phyloP scores from a whole-genome alignment of 495 filamentous ascomycete species.

The Podospora pseudopauciseta region DNA sequence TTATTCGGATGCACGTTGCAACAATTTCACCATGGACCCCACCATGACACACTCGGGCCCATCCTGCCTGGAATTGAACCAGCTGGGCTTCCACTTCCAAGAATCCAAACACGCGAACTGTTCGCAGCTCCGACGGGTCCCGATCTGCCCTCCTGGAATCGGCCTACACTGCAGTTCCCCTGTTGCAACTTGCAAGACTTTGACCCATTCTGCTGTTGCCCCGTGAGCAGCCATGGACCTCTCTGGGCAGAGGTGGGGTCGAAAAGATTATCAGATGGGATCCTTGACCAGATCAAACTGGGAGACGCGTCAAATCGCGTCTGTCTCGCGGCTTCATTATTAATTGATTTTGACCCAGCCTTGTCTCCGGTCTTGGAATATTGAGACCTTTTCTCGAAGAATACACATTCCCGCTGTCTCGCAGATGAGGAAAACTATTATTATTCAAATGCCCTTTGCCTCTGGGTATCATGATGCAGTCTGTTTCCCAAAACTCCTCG shows the following conservation, averaged over 20 bases:
- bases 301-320: constrained; percentile 2
- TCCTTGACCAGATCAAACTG: background rate
- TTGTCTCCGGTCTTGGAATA: no score
- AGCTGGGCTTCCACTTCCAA: background rate
- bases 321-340: constrained; percentile 1
- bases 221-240: background rate
- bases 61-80: background rate
- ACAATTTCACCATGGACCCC: background rate
- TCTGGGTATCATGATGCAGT: background rate
- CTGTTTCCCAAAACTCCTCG: background rate
- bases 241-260: background rate
- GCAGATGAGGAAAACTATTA: background rate
- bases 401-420: background rate
- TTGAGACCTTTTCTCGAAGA: constrained; percentile 3
- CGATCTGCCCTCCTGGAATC: background rate
- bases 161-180: background rate
- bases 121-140: constrained; percentile 3
- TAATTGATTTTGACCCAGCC: constrained; percentile 4
- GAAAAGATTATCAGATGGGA: background rate
- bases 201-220: background rate
- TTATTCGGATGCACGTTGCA: background rate
- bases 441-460: background rate
- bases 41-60: constrained; percentile 1
- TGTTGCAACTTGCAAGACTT: background rate
- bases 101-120: background rate